These are phyloP conservation scores for Linnemannia schmuckeri DNA, from an alignment of 192 early-diverging fungal genomes.

Conservation along the genomic window DNA sequence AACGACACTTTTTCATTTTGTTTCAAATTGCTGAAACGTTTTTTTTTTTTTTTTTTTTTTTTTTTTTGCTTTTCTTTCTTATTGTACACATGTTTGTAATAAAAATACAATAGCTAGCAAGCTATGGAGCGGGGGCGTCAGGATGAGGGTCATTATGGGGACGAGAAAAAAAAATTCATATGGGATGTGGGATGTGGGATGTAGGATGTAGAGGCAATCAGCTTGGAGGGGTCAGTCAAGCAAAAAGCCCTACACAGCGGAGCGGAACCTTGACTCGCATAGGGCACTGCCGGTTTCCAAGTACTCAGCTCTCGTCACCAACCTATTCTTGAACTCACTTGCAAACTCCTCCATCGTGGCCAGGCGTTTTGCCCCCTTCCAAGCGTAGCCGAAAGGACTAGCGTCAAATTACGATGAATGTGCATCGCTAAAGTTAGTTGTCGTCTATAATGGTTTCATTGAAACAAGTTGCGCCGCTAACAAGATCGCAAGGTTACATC, in stretches of 20 bases:
- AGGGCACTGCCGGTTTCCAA: conserved; percentile 70
- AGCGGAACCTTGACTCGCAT: conserved; percentile 65
- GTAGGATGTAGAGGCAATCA: background rate
- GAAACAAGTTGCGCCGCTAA: background rate
- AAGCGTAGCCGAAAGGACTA: conserved; percentile 69
- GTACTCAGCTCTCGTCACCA: conserved; percentile 75
- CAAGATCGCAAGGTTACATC: background rate
- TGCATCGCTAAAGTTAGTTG: background rate
- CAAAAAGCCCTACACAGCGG: conserved; percentile 21
- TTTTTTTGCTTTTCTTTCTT: background rate
- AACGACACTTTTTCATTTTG: background rate
- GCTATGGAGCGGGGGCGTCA: background rate
- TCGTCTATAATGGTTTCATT: background rate
- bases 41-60: background rate
- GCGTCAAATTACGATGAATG: background rate
- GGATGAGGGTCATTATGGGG: background rate
- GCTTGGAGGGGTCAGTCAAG: background rate
- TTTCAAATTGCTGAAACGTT: background rate
- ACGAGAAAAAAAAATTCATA: background rate
- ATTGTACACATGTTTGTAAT: conserved; percentile 12
- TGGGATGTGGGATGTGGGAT: background rate
- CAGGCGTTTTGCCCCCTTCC: conserved; percentile 67
- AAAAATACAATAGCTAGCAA: background rate
- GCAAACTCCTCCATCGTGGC: conserved; percentile 57
- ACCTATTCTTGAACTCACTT: conserved; percentile 58